Base-by-base conservation (phyloP, 768 basidiomycete genomes). In the Serendipita indica region DNA sequence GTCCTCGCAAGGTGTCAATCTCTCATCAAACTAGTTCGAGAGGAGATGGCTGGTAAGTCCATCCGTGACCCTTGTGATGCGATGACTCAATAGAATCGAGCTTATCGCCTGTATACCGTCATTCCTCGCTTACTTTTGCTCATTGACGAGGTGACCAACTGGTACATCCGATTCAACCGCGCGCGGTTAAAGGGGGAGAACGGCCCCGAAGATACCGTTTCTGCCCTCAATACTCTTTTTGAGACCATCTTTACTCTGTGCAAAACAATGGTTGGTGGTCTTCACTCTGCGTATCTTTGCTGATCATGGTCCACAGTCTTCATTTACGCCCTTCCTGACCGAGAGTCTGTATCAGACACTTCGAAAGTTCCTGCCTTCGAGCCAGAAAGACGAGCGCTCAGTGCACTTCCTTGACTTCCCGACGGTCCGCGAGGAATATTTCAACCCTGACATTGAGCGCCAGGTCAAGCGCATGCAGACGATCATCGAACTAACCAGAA, bases 161-260 rank as follows among this genome's bases (percentile, higher is more conserved):
- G 93, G 92, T 99, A 99, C 72, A 98, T 99, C 68, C 90, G 96
- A 49, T 98, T 98, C 75, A 99, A 99, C 72, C 83, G 96, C 41
- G 85, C 84, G 64, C 80, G 96, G 14, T 74, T 99, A 61, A 99
- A 99, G 77, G 96, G 96, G 43, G 89, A 94, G 69, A 86, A 90
- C 65, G 88, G 94, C 2, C 75, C 77, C 59, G 87, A 90, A 62
- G 94, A 98, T 65, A 92, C 92, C 5, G 68, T 81, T 14, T 72
- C 83, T 18, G 96, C 94, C 16, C 74, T 98, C 67, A 97, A 98
- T 69, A 97, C 96, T 22, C 74, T 99, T 39, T 97, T 97, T 69
- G 96, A 98, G 72, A 82, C 93, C 0, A 72, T 99, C 30, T 86
- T 93, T 69, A 98, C 94, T 0, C 77, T 99, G 54, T 94, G 89